Base-by-base conservation (phyloP, 140 eudicot species). In the Anethum foeniculum region DNA sequence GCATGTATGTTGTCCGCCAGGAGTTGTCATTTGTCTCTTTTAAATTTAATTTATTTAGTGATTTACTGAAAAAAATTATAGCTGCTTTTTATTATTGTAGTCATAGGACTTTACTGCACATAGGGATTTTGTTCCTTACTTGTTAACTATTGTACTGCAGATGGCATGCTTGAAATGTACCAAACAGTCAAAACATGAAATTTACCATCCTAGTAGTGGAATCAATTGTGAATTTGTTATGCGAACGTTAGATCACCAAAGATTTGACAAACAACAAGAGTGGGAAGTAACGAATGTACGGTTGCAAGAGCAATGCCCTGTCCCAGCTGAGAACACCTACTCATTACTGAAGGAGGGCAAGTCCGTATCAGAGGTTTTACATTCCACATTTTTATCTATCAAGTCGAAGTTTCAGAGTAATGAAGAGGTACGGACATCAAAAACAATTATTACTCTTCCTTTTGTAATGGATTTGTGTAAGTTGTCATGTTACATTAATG, bases 241-340 rank as follows among this genome's bases (percentile, higher is more conserved):
- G 80, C 81, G 83, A 64, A 25, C 81, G 80, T 69, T 77, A 75
- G 72, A 60, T 73, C 49, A 56, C 43, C 75, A 79, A 44, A 78
- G 28, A 44, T 47, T 27, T 76, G 86, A 80, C 62, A 36, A 80
- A 52, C 75, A 80, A 69, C 78, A 73, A 69, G 46, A 51, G 15
- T 64, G 75, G 79, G 67, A 47, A 30, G n/a, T 23, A 1, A 72
- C 39, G 75, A 82, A 82, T 41, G 78, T 43, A 77, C 87, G 83
- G 83, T 52, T 75, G 39, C 52, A 80, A 80, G 92, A 87, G 34
- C 91, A 87, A 44, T 89, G 90, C 81, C 88, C 90, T 79, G 64
- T 83, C 77, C 78, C 39, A 80, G 85, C 78, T 39, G 81, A 56
- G 23, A 71, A 77, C n/a, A 38, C 64, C 75, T 77, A 81, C 56